A percentile compares a stretch with the other conserved stretches of the same genome.
Evolutionary conservation across 305 asterid species (phyloP).

Genomic region (Fraxinus sp.): DNA sequence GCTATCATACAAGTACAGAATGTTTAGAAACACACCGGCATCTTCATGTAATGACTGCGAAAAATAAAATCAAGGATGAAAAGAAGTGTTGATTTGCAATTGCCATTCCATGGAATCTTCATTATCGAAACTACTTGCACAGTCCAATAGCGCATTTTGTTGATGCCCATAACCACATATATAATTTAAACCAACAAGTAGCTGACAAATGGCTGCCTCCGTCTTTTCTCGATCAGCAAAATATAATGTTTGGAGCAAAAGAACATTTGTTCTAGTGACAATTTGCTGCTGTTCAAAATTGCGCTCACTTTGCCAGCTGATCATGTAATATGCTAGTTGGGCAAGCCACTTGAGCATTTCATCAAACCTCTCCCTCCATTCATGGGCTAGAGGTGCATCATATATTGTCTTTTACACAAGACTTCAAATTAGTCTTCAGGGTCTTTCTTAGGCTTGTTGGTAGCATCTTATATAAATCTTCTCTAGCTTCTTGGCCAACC

Average conservation of each 20-base stretch:
- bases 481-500: slow-evolving; percentile 90
- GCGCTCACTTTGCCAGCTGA: slow-evolving; percentile 89
- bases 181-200: slow-evolving; percentile 80
- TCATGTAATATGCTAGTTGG: slow-evolving; percentile 87
- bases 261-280: slow-evolving; percentile 67
- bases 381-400: slow-evolving; percentile 83
- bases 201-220: slow-evolving; percentile 70
- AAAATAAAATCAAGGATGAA: slow-evolving; percentile 36
- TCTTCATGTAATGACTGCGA: neutral
- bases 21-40: slow-evolving; percentile 25
- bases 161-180: slow-evolving; percentile 92
- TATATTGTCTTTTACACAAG: slow-evolving; percentile 65
- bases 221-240: slow-evolving; percentile 75
- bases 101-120: slow-evolving; percentile 87
- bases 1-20: slow-evolving; percentile 32
- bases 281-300: slow-evolving; percentile 88
- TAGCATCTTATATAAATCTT: slow-evolving; percentile 86
- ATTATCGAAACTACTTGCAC: slow-evolving; percentile 81
- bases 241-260: slow-evolving; percentile 76
- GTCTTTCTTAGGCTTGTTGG: slow-evolving; percentile 71
- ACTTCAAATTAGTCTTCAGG: slow-evolving; percentile 54
- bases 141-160: slow-evolving; percentile 80
- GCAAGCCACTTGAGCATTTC: slow-evolving; percentile 64
- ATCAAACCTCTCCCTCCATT: slow-evolving; percentile 73
- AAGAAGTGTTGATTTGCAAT: slow-evolving; percentile 48